A percentile compares a stretch with the other conserved stretches of the same genome.
Conservation (phyloP, 2,329 filamentous ascomycete species). For the Phoma sp. region DNA sequence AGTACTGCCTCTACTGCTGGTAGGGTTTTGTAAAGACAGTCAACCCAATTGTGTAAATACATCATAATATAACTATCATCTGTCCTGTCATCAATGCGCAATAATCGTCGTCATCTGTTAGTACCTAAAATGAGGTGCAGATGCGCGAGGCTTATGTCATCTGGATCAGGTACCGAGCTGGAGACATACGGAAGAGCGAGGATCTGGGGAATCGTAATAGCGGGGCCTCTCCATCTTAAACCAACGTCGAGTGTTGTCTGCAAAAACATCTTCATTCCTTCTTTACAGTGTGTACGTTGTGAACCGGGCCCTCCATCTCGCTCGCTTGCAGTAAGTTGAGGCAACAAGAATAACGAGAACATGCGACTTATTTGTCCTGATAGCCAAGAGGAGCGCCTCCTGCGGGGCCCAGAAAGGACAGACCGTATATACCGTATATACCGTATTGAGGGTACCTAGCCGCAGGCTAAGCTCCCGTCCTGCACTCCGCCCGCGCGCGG, state of each 20-base stretch:
- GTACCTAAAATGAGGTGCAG: not conserved
- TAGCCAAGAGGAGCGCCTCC: no score
- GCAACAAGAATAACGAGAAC: no score
- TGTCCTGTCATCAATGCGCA: not conserved
- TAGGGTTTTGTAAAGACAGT: conserved; percentile 62
- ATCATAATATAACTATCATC: conserved; percentile 15
- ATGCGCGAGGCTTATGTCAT: not conserved
- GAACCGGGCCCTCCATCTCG: no score
- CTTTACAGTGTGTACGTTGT: no score
- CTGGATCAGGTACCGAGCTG: not conserved
- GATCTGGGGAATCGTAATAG: conserved; percentile 5
- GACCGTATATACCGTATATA: not conserved
- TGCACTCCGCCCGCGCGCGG: no score
- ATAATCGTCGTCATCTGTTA: not conserved
- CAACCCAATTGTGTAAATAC: conserved; percentile 23
- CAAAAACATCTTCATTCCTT: no score
- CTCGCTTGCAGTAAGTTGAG: not conserved
- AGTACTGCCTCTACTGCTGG: conserved; percentile 76
- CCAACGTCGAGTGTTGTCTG: not conserved
- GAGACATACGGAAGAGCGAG: not conserved
- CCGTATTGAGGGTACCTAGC: not conserved
- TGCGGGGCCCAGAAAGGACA: no score
- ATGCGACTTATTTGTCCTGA: no score
- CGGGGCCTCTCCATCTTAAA: conserved; percentile 1
- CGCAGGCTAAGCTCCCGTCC: not conserved